Evolutionary conservation across 2,329 filamentous ascomycete species (phyloP), one percentile per base, ranked within the genome.

Genomic region (Colletotrichum godetiae): DNA sequence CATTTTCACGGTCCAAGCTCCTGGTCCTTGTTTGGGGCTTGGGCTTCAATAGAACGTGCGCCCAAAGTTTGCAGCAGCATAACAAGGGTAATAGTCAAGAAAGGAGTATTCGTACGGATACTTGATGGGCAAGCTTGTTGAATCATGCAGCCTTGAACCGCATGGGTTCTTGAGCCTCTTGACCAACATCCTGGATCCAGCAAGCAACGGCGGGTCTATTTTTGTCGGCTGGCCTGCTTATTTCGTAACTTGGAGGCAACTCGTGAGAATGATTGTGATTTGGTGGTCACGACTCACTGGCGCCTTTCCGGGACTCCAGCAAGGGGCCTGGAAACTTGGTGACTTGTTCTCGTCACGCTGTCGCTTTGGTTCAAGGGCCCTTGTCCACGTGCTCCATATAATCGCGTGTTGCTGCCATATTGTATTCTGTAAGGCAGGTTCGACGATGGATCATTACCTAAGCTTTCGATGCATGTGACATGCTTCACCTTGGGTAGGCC

Each of bases 41-140:
- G 72, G 68, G 68, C 67, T 74, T 72, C 68, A 59, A 62, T 49
- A 59, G 68, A 67, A 74, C 62, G 68, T 60, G 72, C 68, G 53
- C 68, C 46, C 42, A 72, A 72, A 67, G 68, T 68, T 72, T 74
- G 68, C 52, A 46, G 57, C 49, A 31, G 42, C 60, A 70, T 31
- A 53, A 68, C 42, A 65, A 46, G 31, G 19, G 42, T 49, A 52
- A 58, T 46, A 57, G 37, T 42, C 37, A 15, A 42, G 37, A 42
- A 42, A 42, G 37, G 37, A 42, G 37, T 15, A 42, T 13, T 15
- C 15, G 42, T 22, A 49, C 42, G 19, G 42, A 49, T 35, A 37
- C 35, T 46, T 12, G 52, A 15, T 46, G 11, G 33, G 19, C 11
- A 33, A 57, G 53, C 24, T n/a, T 29, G 53, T 49, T 49, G 53